phyloP scores from a whole-genome alignment of 768 basidiomycete species.

The Rhodotorula babjevae region DNA sequence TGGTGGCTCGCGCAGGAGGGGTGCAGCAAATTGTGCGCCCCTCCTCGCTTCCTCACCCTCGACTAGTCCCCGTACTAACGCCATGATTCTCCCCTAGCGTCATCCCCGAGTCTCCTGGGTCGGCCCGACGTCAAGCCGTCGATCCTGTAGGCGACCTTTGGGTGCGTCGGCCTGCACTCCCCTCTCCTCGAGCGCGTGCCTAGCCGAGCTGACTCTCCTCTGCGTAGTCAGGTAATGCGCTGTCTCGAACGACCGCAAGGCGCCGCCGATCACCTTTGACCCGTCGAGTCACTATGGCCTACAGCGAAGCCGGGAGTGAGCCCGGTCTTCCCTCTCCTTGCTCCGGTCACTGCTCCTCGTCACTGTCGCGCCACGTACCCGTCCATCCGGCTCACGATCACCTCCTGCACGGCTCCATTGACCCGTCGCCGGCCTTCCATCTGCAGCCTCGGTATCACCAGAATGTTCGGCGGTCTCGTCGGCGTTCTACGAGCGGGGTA shows the following conservation, averaged over 20 bases:
- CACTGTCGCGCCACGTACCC: too few species aligned
- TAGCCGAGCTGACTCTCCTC: not conserved
- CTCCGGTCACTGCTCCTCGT: too few species aligned
- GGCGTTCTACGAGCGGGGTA: constrained; percentile 46
- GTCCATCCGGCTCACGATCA: too few species aligned
- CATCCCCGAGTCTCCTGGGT: constrained; percentile 8
- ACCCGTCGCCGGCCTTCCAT: too few species aligned
- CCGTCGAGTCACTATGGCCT: constrained; percentile 43
- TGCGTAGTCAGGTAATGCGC: constrained; percentile 44
- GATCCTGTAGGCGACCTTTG: constrained; percentile 48
- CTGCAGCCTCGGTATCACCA: constrained; percentile 44
- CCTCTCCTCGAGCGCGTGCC: too few species aligned
- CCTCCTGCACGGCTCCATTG: too few species aligned
- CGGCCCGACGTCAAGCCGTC: constrained; percentile 39
- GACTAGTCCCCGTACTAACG: too few species aligned
- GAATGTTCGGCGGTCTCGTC: constrained; percentile 48
- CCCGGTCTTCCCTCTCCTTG: too few species aligned
- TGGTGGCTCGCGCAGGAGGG: not conserved
- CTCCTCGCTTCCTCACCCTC: not conserved
- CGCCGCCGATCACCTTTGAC: constrained; percentile 45
- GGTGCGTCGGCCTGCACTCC: constrained; percentile 11
- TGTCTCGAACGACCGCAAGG: constrained; percentile 35
- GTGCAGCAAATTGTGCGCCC: not conserved
- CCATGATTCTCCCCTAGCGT: not conserved
- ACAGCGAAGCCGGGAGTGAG: constrained; percentile 16